Evolutionary conservation across 495 filamentous ascomycete genomes (phyloP).

Genomic region (Penicillium flavigenum): DNA sequence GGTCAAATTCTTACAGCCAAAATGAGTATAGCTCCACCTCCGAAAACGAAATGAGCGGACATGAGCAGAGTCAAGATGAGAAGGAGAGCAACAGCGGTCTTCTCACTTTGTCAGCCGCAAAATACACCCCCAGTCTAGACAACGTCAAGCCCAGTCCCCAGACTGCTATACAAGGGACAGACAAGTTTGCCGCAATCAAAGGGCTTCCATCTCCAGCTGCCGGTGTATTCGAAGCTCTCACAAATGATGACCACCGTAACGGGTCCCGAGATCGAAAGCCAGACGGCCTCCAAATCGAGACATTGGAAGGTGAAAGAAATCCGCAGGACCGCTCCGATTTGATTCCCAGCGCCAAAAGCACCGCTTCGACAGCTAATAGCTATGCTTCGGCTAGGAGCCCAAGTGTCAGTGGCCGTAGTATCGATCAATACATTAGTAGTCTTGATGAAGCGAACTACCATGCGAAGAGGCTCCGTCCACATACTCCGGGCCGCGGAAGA

Average conservation of each 20-base stretch:
- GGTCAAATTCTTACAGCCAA: conserved; percentile 38
- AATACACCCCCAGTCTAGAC: conserved; percentile 47
- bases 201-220: conserved; percentile 59
- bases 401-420: conserved; percentile 59
- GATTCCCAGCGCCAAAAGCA: conserved; percentile 47
- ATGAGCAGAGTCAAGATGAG: conserved; percentile 34
- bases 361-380: conserved; percentile 48
- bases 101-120: conserved; percentile 49
- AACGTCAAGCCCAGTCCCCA: conserved; percentile 48
- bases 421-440: conserved; percentile 86
- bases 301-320: conserved; percentile 55
- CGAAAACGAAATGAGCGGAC: conserved; percentile 38
- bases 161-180: conserved; percentile 51
- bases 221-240: conserved; percentile 55
- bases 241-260: conserved; percentile 60
- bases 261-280: conserved; percentile 80
- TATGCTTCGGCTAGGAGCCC: conserved; percentile 50
- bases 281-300: conserved; percentile 72
- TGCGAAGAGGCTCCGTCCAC: conserved; percentile 54
- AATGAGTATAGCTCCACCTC: conserved; percentile 51
- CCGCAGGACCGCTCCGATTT: conserved; percentile 26
- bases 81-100: conserved; percentile 28
- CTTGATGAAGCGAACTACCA: conserved; percentile 72
- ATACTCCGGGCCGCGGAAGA: conserved; percentile 58
- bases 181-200: conserved; percentile 45